phyloP scores from a whole-genome alignment of 768 basidiomycete genomes.

The Boletus rubescentipes region DNA sequence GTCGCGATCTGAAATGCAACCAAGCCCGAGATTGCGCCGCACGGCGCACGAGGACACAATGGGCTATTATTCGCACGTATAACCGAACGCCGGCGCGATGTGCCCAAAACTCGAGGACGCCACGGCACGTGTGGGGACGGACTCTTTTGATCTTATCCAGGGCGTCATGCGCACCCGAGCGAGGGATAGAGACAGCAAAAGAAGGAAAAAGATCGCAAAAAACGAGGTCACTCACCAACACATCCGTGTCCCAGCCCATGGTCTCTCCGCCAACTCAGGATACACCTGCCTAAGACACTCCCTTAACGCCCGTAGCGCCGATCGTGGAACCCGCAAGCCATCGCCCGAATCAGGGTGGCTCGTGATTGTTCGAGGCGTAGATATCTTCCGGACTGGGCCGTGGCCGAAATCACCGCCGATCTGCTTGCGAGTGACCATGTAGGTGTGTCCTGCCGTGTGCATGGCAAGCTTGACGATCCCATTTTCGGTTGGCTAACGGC shows the following conservation, averaged over 20 bases:
- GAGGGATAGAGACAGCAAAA: neutral
- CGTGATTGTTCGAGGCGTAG: conserved; percentile 73
- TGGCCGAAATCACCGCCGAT: neutral
- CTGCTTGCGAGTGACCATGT: conserved; percentile 24
- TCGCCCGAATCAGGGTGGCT: conserved; percentile 51
- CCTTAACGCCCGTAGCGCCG: conserved; percentile 50
- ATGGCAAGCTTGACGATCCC: conserved; percentile 77
- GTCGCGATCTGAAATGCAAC: neutral
- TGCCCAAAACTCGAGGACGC: neutral
- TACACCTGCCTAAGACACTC: conserved; percentile 55
- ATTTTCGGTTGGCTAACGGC: conserved; percentile 58
- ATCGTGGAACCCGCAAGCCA: conserved; percentile 66
- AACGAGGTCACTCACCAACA: conserved; percentile 67
- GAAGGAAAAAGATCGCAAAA: neutral
- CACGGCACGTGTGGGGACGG: neutral
- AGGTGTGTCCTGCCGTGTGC: conserved; percentile 72
- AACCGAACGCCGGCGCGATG: neutral
- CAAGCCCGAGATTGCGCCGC: neutral
- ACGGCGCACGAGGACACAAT: neutral
- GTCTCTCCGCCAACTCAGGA: conserved; percentile 73
- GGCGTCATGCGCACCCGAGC: neutral
- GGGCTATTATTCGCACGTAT: neutral
- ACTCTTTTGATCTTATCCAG: neutral
- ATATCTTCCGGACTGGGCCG: conserved; percentile 40
- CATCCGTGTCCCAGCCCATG: conserved; percentile 70